Conservation (phyloP, 345 rosid genomes). For the Excoecaria cochinchinensis region DNA sequence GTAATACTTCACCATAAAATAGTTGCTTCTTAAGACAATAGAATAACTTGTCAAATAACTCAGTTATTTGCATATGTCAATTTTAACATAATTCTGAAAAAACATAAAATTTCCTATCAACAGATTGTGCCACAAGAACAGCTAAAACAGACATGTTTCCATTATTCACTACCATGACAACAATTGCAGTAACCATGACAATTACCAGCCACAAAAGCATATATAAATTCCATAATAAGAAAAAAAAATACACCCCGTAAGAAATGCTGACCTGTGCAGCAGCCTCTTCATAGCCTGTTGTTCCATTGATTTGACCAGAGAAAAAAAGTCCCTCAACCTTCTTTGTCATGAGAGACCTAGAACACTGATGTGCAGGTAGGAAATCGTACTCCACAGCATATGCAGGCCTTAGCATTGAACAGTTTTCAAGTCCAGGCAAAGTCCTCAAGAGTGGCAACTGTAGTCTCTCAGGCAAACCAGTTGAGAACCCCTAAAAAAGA, state of each 20-base stretch:
- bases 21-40: too few relatives aligned
- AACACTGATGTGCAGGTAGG: conserved; percentile 92
- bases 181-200: not conserved
- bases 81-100: too few relatives aligned
- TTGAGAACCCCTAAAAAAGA: conserved; percentile 79
- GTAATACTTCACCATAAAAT: too few relatives aligned
- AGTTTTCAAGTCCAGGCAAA: conserved; percentile 96
- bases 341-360: conserved; percentile 95
- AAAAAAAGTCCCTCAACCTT: conserved; percentile 90
- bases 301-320: conserved; percentile 98
- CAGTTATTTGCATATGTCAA: too few relatives aligned
- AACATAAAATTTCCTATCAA: too few relatives aligned
- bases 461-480: conserved; percentile 92
- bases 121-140: too few relatives aligned
- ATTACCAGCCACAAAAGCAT: not conserved
- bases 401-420: conserved; percentile 96
- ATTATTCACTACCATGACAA: not conserved
- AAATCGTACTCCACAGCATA: conserved; percentile 98
- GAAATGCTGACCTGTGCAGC: conserved; percentile 80
- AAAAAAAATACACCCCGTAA: conserved; percentile 13
- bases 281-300: conserved; percentile 99
- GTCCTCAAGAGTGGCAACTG: conserved; percentile 96
- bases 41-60: too few relatives aligned
- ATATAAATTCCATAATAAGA: conserved; percentile 13
- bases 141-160: not conserved